Base-by-base conservation (phyloP, 73 alveolate species). In the Blepharisma japonicum region DNA sequence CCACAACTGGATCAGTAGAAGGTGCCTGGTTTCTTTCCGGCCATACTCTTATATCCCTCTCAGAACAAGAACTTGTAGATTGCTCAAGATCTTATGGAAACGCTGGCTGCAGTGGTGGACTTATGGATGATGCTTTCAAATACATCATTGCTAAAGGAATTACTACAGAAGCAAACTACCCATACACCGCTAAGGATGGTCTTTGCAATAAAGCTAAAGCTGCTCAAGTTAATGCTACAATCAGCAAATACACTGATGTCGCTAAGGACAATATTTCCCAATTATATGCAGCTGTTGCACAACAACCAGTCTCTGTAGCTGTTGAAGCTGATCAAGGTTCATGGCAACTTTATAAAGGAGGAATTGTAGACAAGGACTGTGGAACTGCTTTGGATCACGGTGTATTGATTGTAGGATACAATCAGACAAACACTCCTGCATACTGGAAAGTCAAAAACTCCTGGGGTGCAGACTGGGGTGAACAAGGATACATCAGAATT, bases 271-370 rank as follows among this genome's bases (percentile, higher is more conserved):
- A 68, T 45, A 70, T 70, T 8, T 81, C 79, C 72, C 79, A 79
- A 77, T 80, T 70, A 38, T 78, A 82, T 78, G 68, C 83, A 32
- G 83, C 89, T 45, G 78, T 88, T 45, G 83, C 81, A 47, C 46
- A 86, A 68, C 92, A 90, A 8, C 94, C 94, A 11, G 94, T 91
- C 76, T 50, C 95, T 71, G 85, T 89, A 46, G 90, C 92, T 77
- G 68, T 91, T 68, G 87, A 87, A 71, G 96, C 95, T 54, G 87
- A 80, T 77, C 51, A 53, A 66, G 9, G 55, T 18, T 76, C 68
- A 68, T 88, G 87, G 88, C 91, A 83, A 77, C 68, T 70, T 81
- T 88, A 88, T 81, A 45, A 45, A 18, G 80, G 85, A 51, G 95
- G 95, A 71, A 53, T 81, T 81, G 27, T 88, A 83, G 80, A 68